Conservation (phyloP, 352 stramenopile species). For the Pythium brassicae region DNA sequence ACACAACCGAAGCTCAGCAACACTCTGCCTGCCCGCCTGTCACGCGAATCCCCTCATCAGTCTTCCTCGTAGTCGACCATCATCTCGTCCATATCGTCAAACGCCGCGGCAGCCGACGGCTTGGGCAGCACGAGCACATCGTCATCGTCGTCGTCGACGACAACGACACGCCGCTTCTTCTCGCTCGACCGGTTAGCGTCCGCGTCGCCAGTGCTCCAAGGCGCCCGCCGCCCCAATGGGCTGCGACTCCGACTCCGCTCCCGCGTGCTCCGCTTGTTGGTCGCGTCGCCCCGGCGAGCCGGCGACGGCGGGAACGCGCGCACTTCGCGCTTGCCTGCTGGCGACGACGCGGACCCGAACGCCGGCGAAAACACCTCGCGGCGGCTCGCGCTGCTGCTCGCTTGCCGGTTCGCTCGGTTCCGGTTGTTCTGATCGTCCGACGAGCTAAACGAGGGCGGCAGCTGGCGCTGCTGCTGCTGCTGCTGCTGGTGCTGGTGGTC, state of each 20-base stretch:
- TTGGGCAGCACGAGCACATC: slow-evolving; percentile 24
- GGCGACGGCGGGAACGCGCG: slow-evolving; percentile 39
- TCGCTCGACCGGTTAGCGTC: not conserved
- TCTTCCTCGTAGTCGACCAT: slow-evolving; percentile 83
- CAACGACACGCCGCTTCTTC: slow-evolving; percentile 15
- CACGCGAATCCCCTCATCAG: slow-evolving; percentile 22
- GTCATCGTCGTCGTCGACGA: slow-evolving; percentile 23
- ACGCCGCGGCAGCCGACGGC: slow-evolving; percentile 30
- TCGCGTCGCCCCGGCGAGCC: slow-evolving; percentile 11
- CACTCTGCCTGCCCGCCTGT: not conserved
- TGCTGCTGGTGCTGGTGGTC: slow-evolving; percentile 6
- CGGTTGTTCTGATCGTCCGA: slow-evolving; percentile 33
- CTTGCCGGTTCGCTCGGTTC: slow-evolving; percentile 24
- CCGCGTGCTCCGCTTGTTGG: not conserved
- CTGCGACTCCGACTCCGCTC: slow-evolving; percentile 8
- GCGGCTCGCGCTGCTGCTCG: slow-evolving; percentile 7
- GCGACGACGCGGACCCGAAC: not conserved
- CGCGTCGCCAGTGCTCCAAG: not conserved
- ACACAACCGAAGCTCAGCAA: too few species aligned
- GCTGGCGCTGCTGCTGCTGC: too few species aligned
- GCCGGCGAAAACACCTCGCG: slow-evolving; percentile 4
- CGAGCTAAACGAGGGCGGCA: not conserved
- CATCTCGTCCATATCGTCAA: slow-evolving; percentile 73
- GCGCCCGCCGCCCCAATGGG: slow-evolving; percentile 5
- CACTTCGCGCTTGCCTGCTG: slow-evolving; percentile 9